Evolutionary conservation across 495 filamentous ascomycete species (phyloP).

Genomic region (Aspergillus steynii): DNA sequence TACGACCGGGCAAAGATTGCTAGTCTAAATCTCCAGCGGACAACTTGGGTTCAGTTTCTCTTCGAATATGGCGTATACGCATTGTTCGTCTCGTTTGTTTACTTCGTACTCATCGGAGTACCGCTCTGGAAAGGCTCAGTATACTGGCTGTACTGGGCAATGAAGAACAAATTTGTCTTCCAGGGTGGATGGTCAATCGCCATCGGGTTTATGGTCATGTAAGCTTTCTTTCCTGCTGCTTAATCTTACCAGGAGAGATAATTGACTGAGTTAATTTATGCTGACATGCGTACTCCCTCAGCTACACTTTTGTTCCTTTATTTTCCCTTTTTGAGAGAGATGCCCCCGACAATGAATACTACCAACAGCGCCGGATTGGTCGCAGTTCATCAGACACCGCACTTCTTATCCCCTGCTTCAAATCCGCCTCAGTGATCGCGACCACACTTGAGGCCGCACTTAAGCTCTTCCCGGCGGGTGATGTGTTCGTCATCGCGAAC

Average conservation of each 20-base stretch:
- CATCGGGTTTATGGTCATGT: slow-evolving; percentile 36
- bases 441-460: slow-evolving; percentile 45
- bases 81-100: slow-evolving; percentile 32
- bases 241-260: neutral
- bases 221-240: slow-evolving; percentile 5
- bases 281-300: slow-evolving; percentile 5
- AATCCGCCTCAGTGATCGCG: slow-evolving; percentile 43
- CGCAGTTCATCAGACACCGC: slow-evolving; percentile 27
- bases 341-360: slow-evolving; percentile 23
- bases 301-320: slow-evolving; percentile 42
- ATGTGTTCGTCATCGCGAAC: slow-evolving; percentile 50
- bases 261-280: neutral
- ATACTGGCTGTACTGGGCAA: slow-evolving; percentile 41
- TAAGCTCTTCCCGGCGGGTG: slow-evolving; percentile 43
- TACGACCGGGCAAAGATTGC: slow-evolving; percentile 14
- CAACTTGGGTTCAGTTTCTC: slow-evolving; percentile 31
- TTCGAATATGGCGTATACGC: slow-evolving; percentile 40
- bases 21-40: slow-evolving; percentile 26
- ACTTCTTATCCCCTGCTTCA: slow-evolving; percentile 50
- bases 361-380: slow-evolving; percentile 21
- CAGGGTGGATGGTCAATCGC: slow-evolving; percentile 37
- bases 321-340: slow-evolving; percentile 40
- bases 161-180: slow-evolving; percentile 37
- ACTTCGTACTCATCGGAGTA: slow-evolving; percentile 41
- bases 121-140: slow-evolving; percentile 46